A percentile compares a stretch with the other conserved stretches of the same genome.
Evolutionary conservation across 768 basidiomycete species (phyloP).

Genomic region (Phlebiopsis flavidoalba): DNA sequence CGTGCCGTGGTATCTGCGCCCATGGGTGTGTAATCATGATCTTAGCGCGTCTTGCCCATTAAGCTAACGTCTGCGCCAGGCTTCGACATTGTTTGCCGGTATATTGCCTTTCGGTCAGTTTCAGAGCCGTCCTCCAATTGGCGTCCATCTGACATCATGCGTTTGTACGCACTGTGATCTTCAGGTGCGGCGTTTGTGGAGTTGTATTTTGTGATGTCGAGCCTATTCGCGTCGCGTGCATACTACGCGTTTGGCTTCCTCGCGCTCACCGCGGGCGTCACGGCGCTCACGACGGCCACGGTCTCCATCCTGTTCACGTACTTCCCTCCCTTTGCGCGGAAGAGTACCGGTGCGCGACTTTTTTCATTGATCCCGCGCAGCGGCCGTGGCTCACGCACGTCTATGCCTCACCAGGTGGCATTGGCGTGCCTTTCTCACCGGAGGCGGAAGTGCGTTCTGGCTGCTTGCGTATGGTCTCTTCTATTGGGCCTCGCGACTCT

Average conservation of each 20-base stretch:
- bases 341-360: slow-evolving; percentile 68
- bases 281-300: slow-evolving; percentile 84
- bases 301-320: slow-evolving; percentile 87
- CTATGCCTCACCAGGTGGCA: slow-evolving; percentile 64
- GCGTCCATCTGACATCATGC: slow-evolving; percentile 2
- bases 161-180: background rate
- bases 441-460: slow-evolving; percentile 93
- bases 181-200: slow-evolving; percentile 93
- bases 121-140: background rate
- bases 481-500: slow-evolving; percentile 85
- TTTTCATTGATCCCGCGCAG: background rate
- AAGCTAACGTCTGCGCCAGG: slow-evolving; percentile 28
- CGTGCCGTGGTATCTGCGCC: slow-evolving; percentile 74
- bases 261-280: slow-evolving; percentile 79
- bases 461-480: slow-evolving; percentile 82
- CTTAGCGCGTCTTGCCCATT: background rate
- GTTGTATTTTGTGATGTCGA: slow-evolving; percentile 87
- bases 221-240: slow-evolving; percentile 85
- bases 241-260: slow-evolving; percentile 98
- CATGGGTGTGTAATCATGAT: slow-evolving; percentile 49
- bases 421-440: slow-evolving; percentile 90
- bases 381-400: background rate
- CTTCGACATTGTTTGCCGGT: slow-evolving; percentile 77
- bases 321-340: slow-evolving; percentile 90
- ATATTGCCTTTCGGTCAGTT: slow-evolving; percentile 82